Conservation (phyloP, 129 eudicot species). For the Tagetes patula region DNA sequence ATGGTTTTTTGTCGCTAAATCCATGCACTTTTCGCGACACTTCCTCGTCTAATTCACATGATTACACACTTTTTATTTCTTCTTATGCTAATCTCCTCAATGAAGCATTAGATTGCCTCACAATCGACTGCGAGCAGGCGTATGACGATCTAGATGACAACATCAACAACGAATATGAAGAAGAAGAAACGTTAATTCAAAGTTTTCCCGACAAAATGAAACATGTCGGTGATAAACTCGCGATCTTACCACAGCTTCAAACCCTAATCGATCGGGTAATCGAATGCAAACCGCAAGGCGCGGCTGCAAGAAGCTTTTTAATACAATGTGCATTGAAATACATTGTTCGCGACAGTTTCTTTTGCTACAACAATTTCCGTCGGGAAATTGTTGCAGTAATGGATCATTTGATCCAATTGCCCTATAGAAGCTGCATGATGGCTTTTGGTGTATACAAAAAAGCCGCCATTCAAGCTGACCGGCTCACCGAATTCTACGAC, state of each 20-base stretch:
- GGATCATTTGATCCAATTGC: conserved; percentile 59
- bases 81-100: conserved; percentile 64
- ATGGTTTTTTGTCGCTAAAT: conserved; percentile 42
- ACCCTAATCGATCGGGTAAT: conserved; percentile 57
- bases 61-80: conserved; percentile 53
- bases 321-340: conserved; percentile 54
- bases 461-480: conserved; percentile 57
- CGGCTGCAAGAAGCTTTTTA: conserved; percentile 53
- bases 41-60: conserved; percentile 51
- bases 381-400: conserved; percentile 44
- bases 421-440: conserved; percentile 44
- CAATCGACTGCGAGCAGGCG: conserved; percentile 15
- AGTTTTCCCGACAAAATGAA: conserved; percentile 36
- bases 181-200: neutral
- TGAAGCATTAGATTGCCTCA: conserved; percentile 48
- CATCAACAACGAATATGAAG: conserved; percentile 2
- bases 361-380: conserved; percentile 47
- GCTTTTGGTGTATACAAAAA: conserved; percentile 67
- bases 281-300: conserved; percentile 58
- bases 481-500: conserved; percentile 52
- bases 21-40: conserved; percentile 62
- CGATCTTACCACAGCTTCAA: conserved; percentile 54
- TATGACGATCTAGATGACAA: conserved; percentile 13
- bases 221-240: conserved; percentile 32
- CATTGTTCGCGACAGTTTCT: conserved; percentile 62